Conservation (phyloP, 768 basidiomycete species). For the Leccinellum rugosiceps region DNA sequence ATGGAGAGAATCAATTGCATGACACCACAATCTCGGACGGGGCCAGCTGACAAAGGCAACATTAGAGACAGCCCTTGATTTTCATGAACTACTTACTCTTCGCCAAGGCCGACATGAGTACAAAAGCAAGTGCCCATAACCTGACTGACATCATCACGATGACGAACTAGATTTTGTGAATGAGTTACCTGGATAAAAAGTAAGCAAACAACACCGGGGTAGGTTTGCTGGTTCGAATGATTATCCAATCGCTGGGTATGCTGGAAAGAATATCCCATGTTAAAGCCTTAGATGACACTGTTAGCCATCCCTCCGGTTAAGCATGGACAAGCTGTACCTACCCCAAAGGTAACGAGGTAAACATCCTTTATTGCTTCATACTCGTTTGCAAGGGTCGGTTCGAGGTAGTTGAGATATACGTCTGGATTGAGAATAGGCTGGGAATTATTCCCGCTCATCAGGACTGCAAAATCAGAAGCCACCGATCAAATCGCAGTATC, state of each 20-base stretch:
- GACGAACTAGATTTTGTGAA: background rate
- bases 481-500: background rate
- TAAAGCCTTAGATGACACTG: conserved; percentile 14
- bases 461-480: background rate
- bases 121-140: conserved; percentile 16
- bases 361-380: conserved; percentile 20
- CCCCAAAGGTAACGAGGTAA: conserved; percentile 20
- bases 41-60: conserved; percentile 16
- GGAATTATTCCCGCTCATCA: conserved; percentile 5
- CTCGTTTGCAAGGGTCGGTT: conserved; percentile 15
- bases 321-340: background rate
- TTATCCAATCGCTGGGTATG: conserved; percentile 16
- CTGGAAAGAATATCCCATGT: conserved; percentile 27
- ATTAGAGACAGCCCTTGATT: background rate
- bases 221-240: conserved; percentile 13
- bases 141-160: conserved; percentile 11
- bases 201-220: conserved; percentile 22
- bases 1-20: conserved; percentile 13
- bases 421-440: conserved; percentile 18
- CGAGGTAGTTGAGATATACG: conserved; percentile 27
- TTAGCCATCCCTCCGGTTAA: conserved; percentile 1
- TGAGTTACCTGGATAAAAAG: conserved; percentile 20
- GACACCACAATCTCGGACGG: conserved; percentile 18
- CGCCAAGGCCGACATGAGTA: conserved; percentile 12
- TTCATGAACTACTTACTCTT: conserved; percentile 15